Percentiles rank a stretch among this genome's conserved stretches.
These are phyloP conservation scores for Ustilaginoidea virens DNA, from an alignment of 2,329 filamentous ascomycete species.

Conservation along the genomic window DNA sequence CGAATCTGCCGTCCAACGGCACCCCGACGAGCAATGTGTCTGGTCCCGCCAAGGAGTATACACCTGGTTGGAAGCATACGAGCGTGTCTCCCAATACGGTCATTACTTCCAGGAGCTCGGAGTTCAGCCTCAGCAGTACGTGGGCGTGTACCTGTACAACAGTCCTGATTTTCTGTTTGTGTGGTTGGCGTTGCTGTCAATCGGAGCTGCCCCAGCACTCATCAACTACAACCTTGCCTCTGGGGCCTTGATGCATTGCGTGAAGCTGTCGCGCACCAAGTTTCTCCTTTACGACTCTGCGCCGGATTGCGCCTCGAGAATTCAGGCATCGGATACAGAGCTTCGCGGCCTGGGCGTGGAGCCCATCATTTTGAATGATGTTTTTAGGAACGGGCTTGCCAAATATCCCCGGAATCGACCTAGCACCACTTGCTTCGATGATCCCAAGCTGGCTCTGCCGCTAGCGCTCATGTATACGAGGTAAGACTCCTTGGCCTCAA, in stretches of 20 bases:
- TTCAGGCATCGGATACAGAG: not conserved
- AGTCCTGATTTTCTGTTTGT: conserved; percentile 4
- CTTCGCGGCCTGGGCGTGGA: conserved; percentile 1
- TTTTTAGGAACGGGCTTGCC: conserved; percentile 1
- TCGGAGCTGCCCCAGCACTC: conserved; percentile 5
- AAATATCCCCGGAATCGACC: conserved; percentile 2
- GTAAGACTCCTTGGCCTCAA: too few relatives aligned
- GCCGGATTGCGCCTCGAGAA: conserved; percentile 2
- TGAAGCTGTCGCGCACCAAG: conserved; percentile 2
- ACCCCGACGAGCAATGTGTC: conserved; percentile 3
- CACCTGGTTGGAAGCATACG: conserved; percentile 4
- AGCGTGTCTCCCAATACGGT: conserved; percentile 4
- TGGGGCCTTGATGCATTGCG: conserved; percentile 2
- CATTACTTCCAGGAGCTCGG: conserved; percentile 4
- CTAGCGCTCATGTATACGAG: conserved; percentile 4
- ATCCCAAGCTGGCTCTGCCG: not conserved
- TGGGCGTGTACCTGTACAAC: conserved; percentile 5
- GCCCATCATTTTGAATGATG: not conserved
- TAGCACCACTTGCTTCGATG: conserved; percentile 3
- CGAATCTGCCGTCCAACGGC: not conserved
- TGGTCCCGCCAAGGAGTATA: conserved; percentile 5
- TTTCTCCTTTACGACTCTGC: conserved; percentile 3
- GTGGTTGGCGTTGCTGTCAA: conserved; percentile 6
- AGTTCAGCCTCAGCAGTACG: conserved; percentile 2
- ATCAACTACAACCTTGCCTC: conserved; percentile 5